Percentiles rank a stretch among this genome's conserved stretches.
Evolutionary conservation across 1,284 basidiomycete species (phyloP).

Genomic region (Trametes versicolor): DNA sequence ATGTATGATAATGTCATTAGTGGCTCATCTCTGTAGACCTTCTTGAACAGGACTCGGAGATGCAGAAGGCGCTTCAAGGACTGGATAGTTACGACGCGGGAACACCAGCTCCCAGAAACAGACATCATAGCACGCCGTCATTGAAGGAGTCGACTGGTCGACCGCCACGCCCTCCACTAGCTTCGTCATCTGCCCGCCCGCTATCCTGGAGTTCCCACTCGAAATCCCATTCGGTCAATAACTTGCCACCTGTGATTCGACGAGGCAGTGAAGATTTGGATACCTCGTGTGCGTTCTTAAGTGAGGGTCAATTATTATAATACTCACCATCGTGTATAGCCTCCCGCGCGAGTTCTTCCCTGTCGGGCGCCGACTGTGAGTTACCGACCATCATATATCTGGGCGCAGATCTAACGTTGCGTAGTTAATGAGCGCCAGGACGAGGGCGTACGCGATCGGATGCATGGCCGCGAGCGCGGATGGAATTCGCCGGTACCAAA

Average conservation of each 20-base stretch:
- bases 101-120: conserved; percentile 24
- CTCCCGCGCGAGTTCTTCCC: conserved; percentile 40
- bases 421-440: conserved; percentile 32
- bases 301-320: not conserved
- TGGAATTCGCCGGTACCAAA: conserved; percentile 39
- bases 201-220: conserved; percentile 43
- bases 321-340: conserved; percentile 25
- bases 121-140: conserved; percentile 4
- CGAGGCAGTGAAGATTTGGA: conserved; percentile 41
- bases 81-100: conserved; percentile 60
- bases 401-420: not conserved
- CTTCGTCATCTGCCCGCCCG: conserved; percentile 28
- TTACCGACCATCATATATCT: not conserved
- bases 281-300: conserved; percentile 37
- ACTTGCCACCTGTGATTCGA: conserved; percentile 34
- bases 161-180: conserved; percentile 31
- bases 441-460: conserved; percentile 26
- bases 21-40: conserved; percentile 58
- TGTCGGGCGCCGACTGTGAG: conserved; percentile 36
- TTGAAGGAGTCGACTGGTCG: conserved; percentile 26
- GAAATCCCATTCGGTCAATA: conserved; percentile 41
- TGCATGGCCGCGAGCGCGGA: conserved; percentile 38
- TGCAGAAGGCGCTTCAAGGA: conserved; percentile 72
- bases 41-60: conserved; percentile 76
- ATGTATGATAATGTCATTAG: not conserved